Percentiles rank a stretch among this genome's conserved stretches.
Conservation (phyloP, 1,284 basidiomycete species). For the Sphaerobolus stellatus region DNA sequence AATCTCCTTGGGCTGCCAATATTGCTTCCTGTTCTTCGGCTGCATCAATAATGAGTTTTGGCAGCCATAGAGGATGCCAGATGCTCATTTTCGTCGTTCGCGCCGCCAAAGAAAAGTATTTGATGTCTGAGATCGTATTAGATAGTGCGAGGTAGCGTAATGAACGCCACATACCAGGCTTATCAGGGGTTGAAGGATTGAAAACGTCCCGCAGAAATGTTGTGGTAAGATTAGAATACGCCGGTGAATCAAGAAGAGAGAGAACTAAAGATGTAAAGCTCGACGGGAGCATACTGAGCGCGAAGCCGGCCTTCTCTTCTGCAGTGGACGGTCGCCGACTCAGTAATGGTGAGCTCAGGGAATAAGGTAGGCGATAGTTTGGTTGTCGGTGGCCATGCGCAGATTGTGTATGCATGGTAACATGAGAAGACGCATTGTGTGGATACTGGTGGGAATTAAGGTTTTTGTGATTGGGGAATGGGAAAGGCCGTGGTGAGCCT, state of each 20-base stretch:
- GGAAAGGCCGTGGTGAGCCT: conserved; percentile 41
- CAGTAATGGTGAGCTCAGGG: conserved; percentile 46
- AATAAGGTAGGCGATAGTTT: conserved; percentile 36
- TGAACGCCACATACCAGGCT: conserved; percentile 37
- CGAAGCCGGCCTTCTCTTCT: conserved; percentile 13
- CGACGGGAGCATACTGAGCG: conserved; percentile 64
- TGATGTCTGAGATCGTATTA: conserved; percentile 48
- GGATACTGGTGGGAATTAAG: conserved; percentile 16
- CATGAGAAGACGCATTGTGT: conserved; percentile 33
- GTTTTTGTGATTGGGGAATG: conserved; percentile 6
- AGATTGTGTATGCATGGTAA: conserved; percentile 10
- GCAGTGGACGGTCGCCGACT: conserved; percentile 24
- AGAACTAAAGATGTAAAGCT: conserved; percentile 87
- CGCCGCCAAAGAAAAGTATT: conserved; percentile 91
- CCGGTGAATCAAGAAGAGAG: conserved; percentile 93
- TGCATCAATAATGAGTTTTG: conserved; percentile 90
- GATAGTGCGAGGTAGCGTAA: neutral
- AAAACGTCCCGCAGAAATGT: conserved; percentile 83
- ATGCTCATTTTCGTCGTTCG: conserved; percentile 71
- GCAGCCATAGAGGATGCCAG: conserved; percentile 96
- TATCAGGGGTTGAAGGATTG: conserved; percentile 89
- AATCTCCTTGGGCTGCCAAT: conserved; percentile 35
- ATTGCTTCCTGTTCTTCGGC: conserved; percentile 57
- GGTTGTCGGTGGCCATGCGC: conserved; percentile 16
- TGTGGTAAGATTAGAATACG: conserved; percentile 94